Conservation (phyloP, 2,329 filamentous ascomycete species). For the Ophiostoma populinum region DNA sequence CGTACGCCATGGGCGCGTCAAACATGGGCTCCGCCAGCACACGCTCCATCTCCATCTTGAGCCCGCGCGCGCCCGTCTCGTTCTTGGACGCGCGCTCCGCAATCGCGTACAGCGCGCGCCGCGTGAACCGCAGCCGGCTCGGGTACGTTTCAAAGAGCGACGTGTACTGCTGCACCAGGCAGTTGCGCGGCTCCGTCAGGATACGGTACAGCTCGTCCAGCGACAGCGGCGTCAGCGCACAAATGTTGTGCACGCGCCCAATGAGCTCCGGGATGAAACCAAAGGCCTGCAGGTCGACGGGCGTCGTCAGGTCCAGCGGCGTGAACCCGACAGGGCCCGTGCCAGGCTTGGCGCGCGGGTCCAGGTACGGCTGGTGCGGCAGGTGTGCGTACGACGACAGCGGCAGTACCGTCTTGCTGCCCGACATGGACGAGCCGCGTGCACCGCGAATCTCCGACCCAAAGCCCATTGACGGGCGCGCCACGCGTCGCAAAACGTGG, state of each 20-base stretch:
- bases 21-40: slow-evolving; percentile 69
- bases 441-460: slow-evolving; percentile 60
- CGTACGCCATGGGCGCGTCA: slow-evolving; percentile 59
- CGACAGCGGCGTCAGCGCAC: slow-evolving; percentile 63
- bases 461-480: slow-evolving; percentile 76
- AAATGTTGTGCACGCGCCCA: slow-evolving; percentile 82
- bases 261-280: slow-evolving; percentile 93
- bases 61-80: slow-evolving; percentile 59
- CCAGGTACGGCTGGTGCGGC: slow-evolving; percentile 30
- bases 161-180: slow-evolving; percentile 73
- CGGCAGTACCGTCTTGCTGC: slow-evolving; percentile 42
- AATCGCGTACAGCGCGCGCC: slow-evolving; percentile 61
- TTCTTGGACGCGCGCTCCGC: slow-evolving; percentile 46
- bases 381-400: slow-evolving; percentile 40
- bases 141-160: slow-evolving; percentile 69
- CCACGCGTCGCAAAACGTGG: slow-evolving; percentile 69
- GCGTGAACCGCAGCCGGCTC: slow-evolving; percentile 69
- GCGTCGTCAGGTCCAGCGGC: slow-evolving; percentile 54
- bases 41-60: slow-evolving; percentile 68
- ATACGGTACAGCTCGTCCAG: slow-evolving; percentile 60
- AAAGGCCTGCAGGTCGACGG: slow-evolving; percentile 63
- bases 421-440: slow-evolving; percentile 26
- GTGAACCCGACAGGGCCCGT: slow-evolving; percentile 23
- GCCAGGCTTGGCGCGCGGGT: slow-evolving; percentile 11
- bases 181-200: slow-evolving; percentile 81